Base-by-base conservation (phyloP, 768 basidiomycete species). In the Rhodosporidiobolus sp. region DNA sequence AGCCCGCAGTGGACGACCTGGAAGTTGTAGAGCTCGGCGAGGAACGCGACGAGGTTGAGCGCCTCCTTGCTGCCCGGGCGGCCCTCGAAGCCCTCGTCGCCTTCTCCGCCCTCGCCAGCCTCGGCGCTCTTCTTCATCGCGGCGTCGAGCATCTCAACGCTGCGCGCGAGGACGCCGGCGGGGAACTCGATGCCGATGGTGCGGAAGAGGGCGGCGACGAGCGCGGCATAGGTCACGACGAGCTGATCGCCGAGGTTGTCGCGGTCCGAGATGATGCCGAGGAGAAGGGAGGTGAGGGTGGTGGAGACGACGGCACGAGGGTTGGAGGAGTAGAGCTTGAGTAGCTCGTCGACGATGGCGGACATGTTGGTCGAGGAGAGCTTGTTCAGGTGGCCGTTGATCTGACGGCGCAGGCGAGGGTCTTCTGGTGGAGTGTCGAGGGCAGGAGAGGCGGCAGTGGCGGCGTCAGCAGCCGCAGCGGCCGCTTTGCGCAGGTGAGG, bases 1-100 rank as follows among this genome's bases (percentile, higher is more conserved):
- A 98, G 84, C 19, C 89, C 82, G 67, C 88, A 92, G 5, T 91
- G 91, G 64, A 98, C 86, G 32, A 97, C 91, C 82, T 93, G 91
- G 79, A 97, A 94, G 79, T 97, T 97, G 83, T 97, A 98, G 28
- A 99, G 83, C 79, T 97, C 94, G 4, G 92, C 90, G 30, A 97
- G 82, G 32, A 98, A 85, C 2, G 91, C 87, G 53, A 95, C 85
- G 46, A 99, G 82, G 79, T 99, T 98, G 17, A 90, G 88, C 75
- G 88, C 88, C 79, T 95, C 92, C 82, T 98, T 99, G 43, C 92
- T 91, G 11, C 83, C 80, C 3, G 81, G 70, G 24, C 67, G 61
- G 3, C 74, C 74, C 19, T 76, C 74, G 61, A 72, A 76, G 17
- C 52, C 69, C 4, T 57, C 53, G n/a, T 65, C 69, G 7, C 45